These are phyloP conservation scores for Camelina hispida DNA, from an alignment of 345 rosid species.

Conservation along the genomic window DNA sequence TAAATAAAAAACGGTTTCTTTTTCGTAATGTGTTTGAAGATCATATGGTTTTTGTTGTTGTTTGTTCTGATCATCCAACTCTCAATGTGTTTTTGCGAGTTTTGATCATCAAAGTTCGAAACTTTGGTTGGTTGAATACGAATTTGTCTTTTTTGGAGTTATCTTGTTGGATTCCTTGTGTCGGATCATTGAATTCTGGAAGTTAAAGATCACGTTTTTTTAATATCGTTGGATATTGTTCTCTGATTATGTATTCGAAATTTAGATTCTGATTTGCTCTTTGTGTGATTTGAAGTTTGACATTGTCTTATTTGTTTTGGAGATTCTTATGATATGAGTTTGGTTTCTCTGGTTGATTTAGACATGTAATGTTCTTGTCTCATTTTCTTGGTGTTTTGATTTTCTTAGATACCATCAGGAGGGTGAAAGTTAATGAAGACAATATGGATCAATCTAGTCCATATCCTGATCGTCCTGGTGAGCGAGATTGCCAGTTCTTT, in stretches of 20 bases:
- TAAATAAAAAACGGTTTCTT: constrained; percentile 20
- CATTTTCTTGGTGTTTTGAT: constrained; percentile 21
- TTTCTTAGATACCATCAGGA: constrained; percentile 52
- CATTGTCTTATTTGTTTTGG: constrained; percentile 31
- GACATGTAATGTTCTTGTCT: constrained; percentile 13
- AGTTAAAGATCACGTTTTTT: constrained; percentile 21
- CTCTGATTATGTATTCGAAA: constrained; percentile 5
- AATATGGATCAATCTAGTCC: constrained; percentile 50
- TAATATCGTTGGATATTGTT: constrained; percentile 25
- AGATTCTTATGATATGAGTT: constrained; percentile 6
- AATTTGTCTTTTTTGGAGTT: constrained; percentile 27
- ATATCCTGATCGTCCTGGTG: constrained; percentile 83
- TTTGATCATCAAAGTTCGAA: constrained; percentile 13
- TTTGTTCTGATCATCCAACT: constrained; percentile 22
- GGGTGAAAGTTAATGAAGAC: constrained; percentile 63
- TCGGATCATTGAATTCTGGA: constrained; percentile 33
- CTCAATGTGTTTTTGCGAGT: constrained; percentile 15
- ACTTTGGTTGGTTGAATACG: constrained; percentile 14
- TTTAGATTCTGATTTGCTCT: constrained; percentile 28
- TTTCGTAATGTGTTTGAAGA: constrained; percentile 40
- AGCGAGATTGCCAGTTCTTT: constrained; percentile 67
- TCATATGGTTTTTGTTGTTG: background rate
- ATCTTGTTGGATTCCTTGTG: constrained; percentile 33
- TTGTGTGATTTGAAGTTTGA: constrained; percentile 19
- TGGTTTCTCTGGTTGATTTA: constrained; percentile 2